Evolutionary conservation across 202 grass and related monocot genomes (phyloP), one percentile per base, ranked within the genome.

Genomic region (Carex arenaria): DNA sequence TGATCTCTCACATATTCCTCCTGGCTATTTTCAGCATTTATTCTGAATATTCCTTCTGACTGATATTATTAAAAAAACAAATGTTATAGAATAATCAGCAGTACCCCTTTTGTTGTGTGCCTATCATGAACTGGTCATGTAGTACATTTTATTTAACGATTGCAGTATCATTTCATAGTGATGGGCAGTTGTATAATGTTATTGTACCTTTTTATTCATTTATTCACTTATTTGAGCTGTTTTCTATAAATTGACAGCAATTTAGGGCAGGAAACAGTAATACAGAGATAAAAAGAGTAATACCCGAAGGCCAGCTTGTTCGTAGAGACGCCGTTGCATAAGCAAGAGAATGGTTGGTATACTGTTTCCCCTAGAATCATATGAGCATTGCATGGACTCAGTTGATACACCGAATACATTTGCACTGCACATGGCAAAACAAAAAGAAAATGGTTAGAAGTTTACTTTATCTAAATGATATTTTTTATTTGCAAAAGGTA

Each of bases 1-100:
- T 94, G 91, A 73, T 99, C 93, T 84, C 93, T 89, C 62, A 99
- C 93, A 89, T 85, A 85, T 61, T 95, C 93, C 64, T 94, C 91
- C 78, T 95, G 96, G 68, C 89, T 95, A 85, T 95, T 95, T 79
- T 94, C 96, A 0, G 93, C 96, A 10, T 99, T 99, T 67, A 99
- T 99, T 85, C 91, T 90, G 77, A 99, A 95, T 81, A 99, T 95
- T 75, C 91, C 96, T 92, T 99, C 96, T 76, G 89, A 81, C 93
- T 95, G 90, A 90, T 57, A 60, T 23, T 78, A 38, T 60, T 5
- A 38, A 74, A 38, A 62, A 62, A 82, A 32, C 47, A 51, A 32
- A 69, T 52, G 43, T 73, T 23, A 67, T 70, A 74, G 31, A 36
- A 43, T 63, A 36, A 72, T 86, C n/a, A 82, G 49, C 10, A 78